Percentiles rank a stretch among this genome's conserved stretches.
Evolutionary conservation across 768 basidiomycete genomes (phyloP).

Genomic region (Thelephora aurantiotincta): DNA sequence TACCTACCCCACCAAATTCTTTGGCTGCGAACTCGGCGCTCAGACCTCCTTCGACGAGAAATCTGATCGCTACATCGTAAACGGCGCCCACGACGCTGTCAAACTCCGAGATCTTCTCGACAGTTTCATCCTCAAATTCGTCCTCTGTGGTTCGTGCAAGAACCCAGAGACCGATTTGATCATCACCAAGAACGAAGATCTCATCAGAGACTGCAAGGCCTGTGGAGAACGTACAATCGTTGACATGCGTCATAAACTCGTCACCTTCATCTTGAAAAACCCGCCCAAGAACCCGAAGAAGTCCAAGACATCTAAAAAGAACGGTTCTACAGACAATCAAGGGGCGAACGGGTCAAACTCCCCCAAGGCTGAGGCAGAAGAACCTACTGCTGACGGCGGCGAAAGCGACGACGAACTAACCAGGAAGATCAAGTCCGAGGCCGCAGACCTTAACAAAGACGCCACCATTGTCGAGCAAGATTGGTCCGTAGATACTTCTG

Average conservation of each 20-base stretch:
- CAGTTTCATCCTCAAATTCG: conserved; percentile 95
- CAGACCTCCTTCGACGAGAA: conserved; percentile 95
- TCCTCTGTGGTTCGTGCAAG: conserved; percentile 94
- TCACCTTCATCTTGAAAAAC: conserved; percentile 94
- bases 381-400: conserved; percentile 29
- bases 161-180: conserved; percentile 97
- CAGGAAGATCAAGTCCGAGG: conserved; percentile 84
- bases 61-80: conserved; percentile 96
- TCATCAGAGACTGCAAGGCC: conserved; percentile 95
- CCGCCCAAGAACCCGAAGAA: conserved; percentile 85
- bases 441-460: conserved; percentile 57
- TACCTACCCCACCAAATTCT: conserved; percentile 96
- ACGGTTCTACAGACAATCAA: conserved; percentile 32
- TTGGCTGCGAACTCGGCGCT: conserved; percentile 95
- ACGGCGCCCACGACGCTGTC: conserved; percentile 85
- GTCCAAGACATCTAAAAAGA: conserved; percentile 36
- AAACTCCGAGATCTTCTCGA: conserved; percentile 94
- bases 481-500: conserved; percentile 88
- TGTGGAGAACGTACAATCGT: conserved; percentile 86
- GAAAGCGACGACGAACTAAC: conserved; percentile 85
- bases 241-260: conserved; percentile 95
- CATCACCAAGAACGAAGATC: conserved; percentile 80
- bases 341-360: conserved; percentile 31
- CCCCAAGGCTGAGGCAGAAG: conserved; percentile 23
- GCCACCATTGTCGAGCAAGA: conserved; percentile 53